Evolutionary conservation across 306 rosid genomes (phyloP), one percentile per base, ranked within the genome.

Genomic region (Gastrolobium villosum): DNA sequence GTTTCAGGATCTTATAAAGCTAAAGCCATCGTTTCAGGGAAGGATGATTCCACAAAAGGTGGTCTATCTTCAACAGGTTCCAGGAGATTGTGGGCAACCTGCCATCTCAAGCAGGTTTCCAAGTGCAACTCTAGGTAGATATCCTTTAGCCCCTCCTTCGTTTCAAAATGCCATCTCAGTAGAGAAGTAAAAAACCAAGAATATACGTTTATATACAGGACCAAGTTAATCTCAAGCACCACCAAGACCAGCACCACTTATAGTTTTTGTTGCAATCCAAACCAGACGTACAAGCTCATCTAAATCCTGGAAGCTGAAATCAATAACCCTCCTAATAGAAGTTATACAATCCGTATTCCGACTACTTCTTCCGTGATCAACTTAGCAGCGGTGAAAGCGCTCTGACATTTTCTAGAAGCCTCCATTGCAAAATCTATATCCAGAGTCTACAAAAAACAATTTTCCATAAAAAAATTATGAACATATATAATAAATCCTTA

Each of bases 271-370:
- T 50, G 97, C 94, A 32, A 71, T 79, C 77, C 71, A 75, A 79
- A 90, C 96, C 82, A 89, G 80, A 63, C 79, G 81, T 39, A 86
- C 67, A 71, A 92, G 86, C 82, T 92, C 94, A 55, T 88, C 89
- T 28, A 94, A 75, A 70, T 94, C 94, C 80, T 92, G 98, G 90
- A 90, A 94, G 87, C 96, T 86, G 87, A 92, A 89, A 81, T 94
- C 90, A 61, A 88, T 62, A 64, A 86, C 97, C 56, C 85, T 89
- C 81, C 77, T 90, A 77, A 92, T 79, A 35, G 89, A 88, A 73
- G 83, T 66, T 82, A 85, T 64, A 69, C 81, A 82, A 56, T 85
- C 89, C 76, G 43, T 84, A 69, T 85, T 86, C 31, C 77, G 80
- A 92, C n/a, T 85, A 92, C 84, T 55, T 82, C 94, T 45, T 72